These are phyloP conservation scores for Lenzites betulinus DNA, from an alignment of 768 basidiomycete genomes.

Conservation along the genomic window DNA sequence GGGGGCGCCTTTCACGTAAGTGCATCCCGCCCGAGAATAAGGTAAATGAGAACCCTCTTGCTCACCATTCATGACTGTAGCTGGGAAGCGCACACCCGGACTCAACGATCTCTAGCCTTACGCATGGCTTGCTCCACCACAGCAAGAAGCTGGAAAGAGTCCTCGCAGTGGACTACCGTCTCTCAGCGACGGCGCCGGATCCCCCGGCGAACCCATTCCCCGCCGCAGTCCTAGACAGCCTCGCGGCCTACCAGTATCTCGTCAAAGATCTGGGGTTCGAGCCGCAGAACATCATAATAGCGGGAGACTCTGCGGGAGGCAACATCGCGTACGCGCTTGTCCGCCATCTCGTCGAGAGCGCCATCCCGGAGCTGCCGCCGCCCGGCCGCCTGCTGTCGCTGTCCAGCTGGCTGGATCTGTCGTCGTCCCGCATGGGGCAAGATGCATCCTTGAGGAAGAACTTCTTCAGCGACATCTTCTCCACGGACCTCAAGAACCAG, in stretches of 20 bases:
- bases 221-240: slow-evolving; percentile 51
- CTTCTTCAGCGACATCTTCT: slow-evolving; percentile 4
- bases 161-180: slow-evolving; percentile 51
- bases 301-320: slow-evolving; percentile 59
- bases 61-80: not conserved
- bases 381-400: slow-evolving; percentile 39
- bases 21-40: not conserved
- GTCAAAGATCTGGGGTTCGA: slow-evolving; percentile 42
- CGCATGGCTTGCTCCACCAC: slow-evolving; percentile 21
- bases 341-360: slow-evolving; percentile 36
- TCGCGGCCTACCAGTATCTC: slow-evolving; percentile 55
- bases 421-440: slow-evolving; percentile 2
- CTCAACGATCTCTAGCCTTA: not conserved
- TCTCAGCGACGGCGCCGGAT: slow-evolving; percentile 33
- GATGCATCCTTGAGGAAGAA: slow-evolving; percentile 10
- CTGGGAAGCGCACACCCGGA: slow-evolving; percentile 17
- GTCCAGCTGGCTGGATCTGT: slow-evolving; percentile 34
- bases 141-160: slow-evolving; percentile 29
- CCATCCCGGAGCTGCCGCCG: slow-evolving; percentile 11
- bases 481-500: not conserved
- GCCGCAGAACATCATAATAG: slow-evolving; percentile 46
- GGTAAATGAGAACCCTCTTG: not conserved
- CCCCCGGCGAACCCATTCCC: slow-evolving; percentile 47
- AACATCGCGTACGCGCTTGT: slow-evolving; percentile 47
- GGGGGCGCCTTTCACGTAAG: slow-evolving; percentile 18